These are phyloP conservation scores for Helianthus annuus DNA, from an alignment of 129 eudicot genomes.

Conservation along the genomic window HanXRQr2.0-SUNRISE NC_035434.2:18769453-18769952, in stretches of 20 bases:
- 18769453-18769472: background rate
- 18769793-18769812: conserved; percentile 18
- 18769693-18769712: conserved; percentile 9
- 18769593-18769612: too few species aligned
- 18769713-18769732: background rate
- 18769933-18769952: conserved; percentile 10
- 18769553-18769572: background rate
- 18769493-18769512: background rate
- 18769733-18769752: background rate
- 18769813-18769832: background rate
- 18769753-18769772: background rate
- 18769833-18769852: conserved; percentile 1
- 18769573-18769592: too few species aligned
- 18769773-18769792: conserved; percentile 20
- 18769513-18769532: conserved; percentile 5
- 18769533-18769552: conserved; percentile 8
- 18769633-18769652: too few species aligned
- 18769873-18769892: conserved; percentile 10
- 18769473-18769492: background rate
- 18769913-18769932: conserved; percentile 19
- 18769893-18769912: background rate
- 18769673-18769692: background rate
- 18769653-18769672: too few species aligned
- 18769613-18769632: too few species aligned
- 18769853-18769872: conserved; percentile 20